Evolutionary conservation across 2,329 filamentous ascomycete species (phyloP), one percentile per base, ranked within the genome.

Genomic region (Fusarium nanum): DNA sequence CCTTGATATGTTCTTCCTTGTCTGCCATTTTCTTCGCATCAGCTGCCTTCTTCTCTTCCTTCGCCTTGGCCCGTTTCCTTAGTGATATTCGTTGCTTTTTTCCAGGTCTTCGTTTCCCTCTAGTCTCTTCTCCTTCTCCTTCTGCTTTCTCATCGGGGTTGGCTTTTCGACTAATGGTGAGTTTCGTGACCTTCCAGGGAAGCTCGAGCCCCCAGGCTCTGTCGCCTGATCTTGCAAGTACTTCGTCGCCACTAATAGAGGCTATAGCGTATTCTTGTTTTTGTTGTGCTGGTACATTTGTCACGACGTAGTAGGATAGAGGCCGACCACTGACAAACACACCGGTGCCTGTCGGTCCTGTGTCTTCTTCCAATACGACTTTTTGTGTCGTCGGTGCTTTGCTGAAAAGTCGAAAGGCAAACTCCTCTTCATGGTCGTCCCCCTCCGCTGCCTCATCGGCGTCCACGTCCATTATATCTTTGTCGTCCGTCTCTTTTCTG

Each of bases 331-430:
- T 46, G 20, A 77, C 46, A 28, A 83, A 67, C 4, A 60, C 78
- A 14, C 83, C 83, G 14, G 81, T 76, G 10, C 81, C 81, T 6
- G 73, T 60, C 11, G 71, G 75, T n/a, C 77, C 80, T 3, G 79
- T 78, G 27, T 84, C 81, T 40, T 82, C 78, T 22, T 82, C 78
- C 20, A 90, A 79, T 4, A 88, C 77, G 20, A 91, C 83, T 61
- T 84, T 89, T 54, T 82, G 81, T 3, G 80, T 77, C 4, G 81
- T 78, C 7, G 77, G 78, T 20, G 83, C 78, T 46, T 81, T 81
- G 66, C 83, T 83, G 75, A 91, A 91, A 28, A 91, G 82, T 11
- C 86, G 82, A 74, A 90, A 90, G 56, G 85, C 82, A 68, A 88
- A 89, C 55, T 83, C 83, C 23, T 73, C 75, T 13, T 78, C 73